Conservation (phyloP, 345 rosid species). For the Linum trigynum region DNA sequence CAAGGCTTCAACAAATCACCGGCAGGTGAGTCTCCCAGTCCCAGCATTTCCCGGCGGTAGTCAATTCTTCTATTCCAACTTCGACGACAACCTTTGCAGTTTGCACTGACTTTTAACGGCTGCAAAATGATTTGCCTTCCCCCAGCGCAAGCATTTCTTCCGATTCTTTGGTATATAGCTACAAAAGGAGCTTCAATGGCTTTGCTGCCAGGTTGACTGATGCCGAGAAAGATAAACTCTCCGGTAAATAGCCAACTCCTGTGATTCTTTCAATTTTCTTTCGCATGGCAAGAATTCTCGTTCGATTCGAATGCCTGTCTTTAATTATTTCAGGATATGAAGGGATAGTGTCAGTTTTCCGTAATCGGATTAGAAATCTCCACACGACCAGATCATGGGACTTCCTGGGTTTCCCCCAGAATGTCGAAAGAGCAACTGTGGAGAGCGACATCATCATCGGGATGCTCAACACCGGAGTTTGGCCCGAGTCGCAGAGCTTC, state of each 20-base stretch:
- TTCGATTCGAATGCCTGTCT: too few relatives aligned
- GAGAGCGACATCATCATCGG: not conserved
- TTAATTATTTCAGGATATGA: not conserved
- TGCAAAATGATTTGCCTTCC: not conserved
- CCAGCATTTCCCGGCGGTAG: not conserved
- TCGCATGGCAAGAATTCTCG: not conserved
- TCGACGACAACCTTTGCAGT: not conserved
- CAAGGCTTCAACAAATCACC: not conserved
- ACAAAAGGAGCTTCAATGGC: not conserved
- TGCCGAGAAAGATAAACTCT: not conserved
- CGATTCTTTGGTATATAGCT: not conserved
- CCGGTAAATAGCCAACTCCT: not conserved
- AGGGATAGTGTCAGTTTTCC: not conserved
- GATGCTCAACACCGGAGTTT: not conserved
- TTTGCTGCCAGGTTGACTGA: not conserved
- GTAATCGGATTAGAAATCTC: not conserved
- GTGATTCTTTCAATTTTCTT: not conserved
- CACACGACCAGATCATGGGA: not conserved
- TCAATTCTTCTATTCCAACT: not conserved
- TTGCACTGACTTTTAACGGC: not conserved
- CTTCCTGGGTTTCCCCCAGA: not conserved
- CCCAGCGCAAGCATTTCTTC: not conserved
- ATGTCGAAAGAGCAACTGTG: not conserved
- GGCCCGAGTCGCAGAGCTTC: slow-evolving; percentile 2
- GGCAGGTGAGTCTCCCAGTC: not conserved